Conservation (phyloP, 2,329 filamentous ascomycete genomes). For the Fusarium sp. region DNA sequence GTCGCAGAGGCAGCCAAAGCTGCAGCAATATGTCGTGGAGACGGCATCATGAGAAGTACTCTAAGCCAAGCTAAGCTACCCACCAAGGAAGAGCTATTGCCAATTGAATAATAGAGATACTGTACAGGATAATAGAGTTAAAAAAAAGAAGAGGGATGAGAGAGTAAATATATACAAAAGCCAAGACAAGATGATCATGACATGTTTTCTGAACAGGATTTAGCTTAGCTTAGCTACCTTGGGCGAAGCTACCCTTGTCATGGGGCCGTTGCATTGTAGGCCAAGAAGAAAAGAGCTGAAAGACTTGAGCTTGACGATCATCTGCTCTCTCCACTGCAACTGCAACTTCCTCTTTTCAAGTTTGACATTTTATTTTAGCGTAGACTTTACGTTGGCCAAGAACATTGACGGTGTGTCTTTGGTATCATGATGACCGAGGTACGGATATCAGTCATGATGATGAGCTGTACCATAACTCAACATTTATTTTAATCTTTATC, state of each 20-base stretch:
- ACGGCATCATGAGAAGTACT: slow-evolving; percentile 40
- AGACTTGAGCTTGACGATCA: slow-evolving; percentile 29
- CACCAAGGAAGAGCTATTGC: neutral
- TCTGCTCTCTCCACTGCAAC: neutral
- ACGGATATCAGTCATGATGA: neutral
- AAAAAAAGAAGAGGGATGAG: neutral
- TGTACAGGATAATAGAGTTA: neutral
- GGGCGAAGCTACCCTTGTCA: neutral
- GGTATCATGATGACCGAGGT: slow-evolving; percentile 14
- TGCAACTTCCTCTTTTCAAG: slow-evolving; percentile 4
- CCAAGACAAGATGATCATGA: slow-evolving; percentile 30
- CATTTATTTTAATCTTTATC: neutral
- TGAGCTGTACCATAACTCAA: neutral
- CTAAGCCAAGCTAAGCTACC: neutral
- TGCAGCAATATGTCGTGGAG: slow-evolving; percentile 41
- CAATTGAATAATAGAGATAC: slow-evolving; percentile 3
- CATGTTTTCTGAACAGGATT: slow-evolving; percentile 31
- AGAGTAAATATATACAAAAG: slow-evolving; percentile 16
- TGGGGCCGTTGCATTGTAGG: slow-evolving; percentile 2
- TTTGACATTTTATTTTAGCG: neutral
- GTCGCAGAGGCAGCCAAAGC: slow-evolving; percentile 46
- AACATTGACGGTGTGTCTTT: neutral
- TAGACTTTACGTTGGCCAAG: slow-evolving; percentile 10
- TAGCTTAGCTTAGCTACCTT: neutral
- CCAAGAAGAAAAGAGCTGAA: slow-evolving; percentile 32